A percentile compares a stretch with the other conserved stretches of the same genome.
phyloP scores from a whole-genome alignment of 2,329 filamentous ascomycete genomes.

The Ophiostoma sp. region DNA sequence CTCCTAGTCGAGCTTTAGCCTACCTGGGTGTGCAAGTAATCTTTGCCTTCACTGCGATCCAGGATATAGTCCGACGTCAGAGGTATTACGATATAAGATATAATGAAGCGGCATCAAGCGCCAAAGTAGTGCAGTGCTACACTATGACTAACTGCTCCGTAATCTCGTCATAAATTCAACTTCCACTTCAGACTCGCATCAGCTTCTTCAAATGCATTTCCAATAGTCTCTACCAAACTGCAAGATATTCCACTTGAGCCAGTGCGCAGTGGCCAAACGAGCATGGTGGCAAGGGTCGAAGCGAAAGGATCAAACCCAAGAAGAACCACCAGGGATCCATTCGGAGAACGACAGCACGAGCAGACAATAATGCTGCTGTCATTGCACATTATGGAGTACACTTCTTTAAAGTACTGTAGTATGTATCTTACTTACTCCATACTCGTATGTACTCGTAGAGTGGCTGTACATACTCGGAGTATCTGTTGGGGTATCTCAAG shows the following conservation, averaged over 20 bases:
- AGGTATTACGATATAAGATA: too few relatives aligned
- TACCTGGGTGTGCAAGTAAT: not conserved
- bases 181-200: too few relatives aligned
- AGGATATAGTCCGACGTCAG: too few relatives aligned
- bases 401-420: not conserved
- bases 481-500: constrained; percentile 5
- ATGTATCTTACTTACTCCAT: not conserved
- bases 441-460: not conserved
- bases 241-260: not conserved
- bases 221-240: not conserved
- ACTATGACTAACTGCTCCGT: too few relatives aligned
- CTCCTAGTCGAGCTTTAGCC: not conserved
- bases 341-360: not conserved
- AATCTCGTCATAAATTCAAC: too few relatives aligned
- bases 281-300: constrained; percentile 6
- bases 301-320: constrained; percentile 7
- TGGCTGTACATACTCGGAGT: constrained; percentile 4
- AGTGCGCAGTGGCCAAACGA: constrained; percentile 10
- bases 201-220: too few relatives aligned
- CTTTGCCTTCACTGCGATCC: too few relatives aligned
- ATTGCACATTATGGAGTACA: not conserved
- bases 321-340: constrained; percentile 6
- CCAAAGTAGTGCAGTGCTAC: too few relatives aligned
- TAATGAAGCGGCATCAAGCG: too few relatives aligned
- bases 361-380: not conserved